A percentile compares a stretch with the other conserved stretches of the same genome.
These are phyloP conservation scores for Lentinus brumalis DNA, from an alignment of 768 basidiomycete genomes.

Conservation along the genomic window DNA sequence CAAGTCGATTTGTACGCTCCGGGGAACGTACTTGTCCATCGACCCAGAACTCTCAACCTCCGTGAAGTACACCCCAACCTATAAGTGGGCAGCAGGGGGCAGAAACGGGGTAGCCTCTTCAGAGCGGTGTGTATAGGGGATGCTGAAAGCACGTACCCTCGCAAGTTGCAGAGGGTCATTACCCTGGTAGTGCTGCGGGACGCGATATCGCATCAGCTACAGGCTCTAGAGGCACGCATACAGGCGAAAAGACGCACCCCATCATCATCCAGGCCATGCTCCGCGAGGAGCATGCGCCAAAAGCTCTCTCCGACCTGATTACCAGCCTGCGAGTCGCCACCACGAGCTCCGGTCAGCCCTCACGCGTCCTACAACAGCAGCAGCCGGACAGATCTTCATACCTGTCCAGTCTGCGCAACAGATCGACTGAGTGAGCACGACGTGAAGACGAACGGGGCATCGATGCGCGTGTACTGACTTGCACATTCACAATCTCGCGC, in stretches of 20 bases:
- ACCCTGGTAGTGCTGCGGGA: slow-evolving; percentile 63
- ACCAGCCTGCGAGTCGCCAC: slow-evolving; percentile 46
- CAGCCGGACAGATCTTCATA: slow-evolving; percentile 38
- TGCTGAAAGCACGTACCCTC: slow-evolving; percentile 50
- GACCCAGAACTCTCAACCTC: slow-evolving; percentile 55
- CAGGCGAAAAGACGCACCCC: slow-evolving; percentile 49
- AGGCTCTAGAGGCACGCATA: background rate
- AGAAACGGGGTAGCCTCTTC: background rate
- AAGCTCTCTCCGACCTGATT: slow-evolving; percentile 85
- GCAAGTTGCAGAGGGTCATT: slow-evolving; percentile 73
- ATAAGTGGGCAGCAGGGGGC: too few relatives aligned
- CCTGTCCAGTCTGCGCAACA: slow-evolving; percentile 66
- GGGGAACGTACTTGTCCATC: slow-evolving; percentile 79
- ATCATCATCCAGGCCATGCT: slow-evolving; percentile 77
- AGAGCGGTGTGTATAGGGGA: background rate
- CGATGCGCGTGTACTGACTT: slow-evolving; percentile 43
- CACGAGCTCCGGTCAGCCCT: background rate
- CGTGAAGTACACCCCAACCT: slow-evolving; percentile 84
- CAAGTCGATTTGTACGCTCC: slow-evolving; percentile 88
- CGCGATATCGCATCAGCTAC: background rate
- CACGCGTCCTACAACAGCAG: background rate
- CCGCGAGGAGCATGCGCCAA: slow-evolving; percentile 85
- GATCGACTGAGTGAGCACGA: background rate
- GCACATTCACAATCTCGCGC: slow-evolving; percentile 83
- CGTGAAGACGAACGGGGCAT: background rate